phyloP scores from a whole-genome alignment of 768 basidiomycete genomes.

The Suillus variegatus region DNA sequence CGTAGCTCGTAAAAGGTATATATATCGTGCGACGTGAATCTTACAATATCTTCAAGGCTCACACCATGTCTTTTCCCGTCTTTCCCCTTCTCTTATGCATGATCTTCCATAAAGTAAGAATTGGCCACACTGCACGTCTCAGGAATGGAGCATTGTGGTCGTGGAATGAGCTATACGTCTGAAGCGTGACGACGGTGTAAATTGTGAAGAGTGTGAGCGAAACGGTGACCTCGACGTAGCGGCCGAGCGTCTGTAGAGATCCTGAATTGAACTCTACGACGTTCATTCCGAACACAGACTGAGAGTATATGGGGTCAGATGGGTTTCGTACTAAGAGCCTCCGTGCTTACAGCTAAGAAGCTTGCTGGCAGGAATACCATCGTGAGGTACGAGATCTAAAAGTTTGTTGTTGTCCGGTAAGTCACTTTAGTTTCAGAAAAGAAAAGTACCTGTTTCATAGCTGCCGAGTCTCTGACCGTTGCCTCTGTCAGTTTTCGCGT shows the following conservation, averaged over 20 bases:
- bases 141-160: conserved; percentile 14
- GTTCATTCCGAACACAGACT: conserved; percentile 63
- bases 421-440: conserved; percentile 26
- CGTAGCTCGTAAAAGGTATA: neutral
- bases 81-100: neutral
- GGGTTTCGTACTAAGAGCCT: neutral
- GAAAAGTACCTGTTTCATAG: conserved; percentile 34
- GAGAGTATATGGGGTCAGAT: neutral
- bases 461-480: conserved; percentile 42
- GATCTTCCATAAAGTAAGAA: conserved; percentile 8
- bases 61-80: neutral
- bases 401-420: neutral
- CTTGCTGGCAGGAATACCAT: conserved; percentile 64
- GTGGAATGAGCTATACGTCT: conserved; percentile 32
- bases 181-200: conserved; percentile 60
- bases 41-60: neutral
- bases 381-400: conserved; percentile 47
- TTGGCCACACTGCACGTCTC: conserved; percentile 25
- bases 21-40: no score
- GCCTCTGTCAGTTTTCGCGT: conserved; percentile 54
- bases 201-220: conserved; percentile 49
- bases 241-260: conserved; percentile 31
- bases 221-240: conserved; percentile 44
- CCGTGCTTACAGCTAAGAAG: conserved; percentile 35
- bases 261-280: conserved; percentile 42